phyloP scores from a whole-genome alignment of 768 basidiomycete genomes.

The Pisolithus tinctorius region DNA sequence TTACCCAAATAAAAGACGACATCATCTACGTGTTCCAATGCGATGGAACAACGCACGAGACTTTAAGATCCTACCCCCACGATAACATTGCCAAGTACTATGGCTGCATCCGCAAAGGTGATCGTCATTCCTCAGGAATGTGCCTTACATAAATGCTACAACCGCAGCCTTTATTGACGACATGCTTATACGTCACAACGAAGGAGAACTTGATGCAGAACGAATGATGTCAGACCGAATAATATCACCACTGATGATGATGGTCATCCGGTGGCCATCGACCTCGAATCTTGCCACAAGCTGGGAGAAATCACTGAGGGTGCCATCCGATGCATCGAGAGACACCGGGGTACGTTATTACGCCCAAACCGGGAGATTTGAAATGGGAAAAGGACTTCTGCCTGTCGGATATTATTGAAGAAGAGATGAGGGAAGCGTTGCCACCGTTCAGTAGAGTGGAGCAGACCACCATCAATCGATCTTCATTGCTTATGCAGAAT shows the following conservation, averaged over 20 bases:
- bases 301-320: too few species aligned
- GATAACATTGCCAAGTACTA: conserved; percentile 15
- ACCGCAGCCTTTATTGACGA: background rate
- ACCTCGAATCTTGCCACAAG: conserved; percentile 16
- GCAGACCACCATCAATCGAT: too few species aligned
- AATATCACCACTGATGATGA: conserved; percentile 21
- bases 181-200: background rate
- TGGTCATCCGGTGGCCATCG: conserved; percentile 17
- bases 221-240: conserved; percentile 20
- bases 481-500: too few species aligned
- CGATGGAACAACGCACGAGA: conserved; percentile 3
- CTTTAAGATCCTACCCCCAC: conserved; percentile 8
- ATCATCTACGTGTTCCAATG: background rate
- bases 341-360: background rate
- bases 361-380: background rate
- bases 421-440: background rate
- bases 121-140: conserved; percentile 8
- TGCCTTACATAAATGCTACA: conserved; percentile 6
- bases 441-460: background rate
- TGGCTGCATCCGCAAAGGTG: conserved; percentile 14
- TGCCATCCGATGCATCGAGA: too few species aligned
- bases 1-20: background rate
- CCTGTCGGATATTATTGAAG: background rate
- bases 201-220: too few species aligned
- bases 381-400: background rate